Evolutionary conservation across 2,329 filamentous ascomycete genomes (phyloP).

Genomic region (Penicillium capsulatum): DNA sequence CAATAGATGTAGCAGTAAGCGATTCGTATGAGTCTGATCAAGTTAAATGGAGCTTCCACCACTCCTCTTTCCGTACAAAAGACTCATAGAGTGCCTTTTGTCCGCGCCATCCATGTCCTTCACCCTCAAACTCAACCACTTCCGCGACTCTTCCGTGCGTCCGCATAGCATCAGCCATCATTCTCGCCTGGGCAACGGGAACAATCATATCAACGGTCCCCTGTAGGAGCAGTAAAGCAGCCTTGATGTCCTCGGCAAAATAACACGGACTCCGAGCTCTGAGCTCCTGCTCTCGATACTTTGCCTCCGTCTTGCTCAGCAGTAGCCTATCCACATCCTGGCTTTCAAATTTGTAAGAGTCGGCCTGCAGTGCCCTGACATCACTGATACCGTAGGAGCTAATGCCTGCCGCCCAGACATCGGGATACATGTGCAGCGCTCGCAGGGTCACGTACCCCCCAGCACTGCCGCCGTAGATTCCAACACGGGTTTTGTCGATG

Average conservation of each 20-base stretch:
- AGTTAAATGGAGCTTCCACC: slow-evolving; percentile 18
- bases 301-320: slow-evolving; percentile 33
- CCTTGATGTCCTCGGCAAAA: slow-evolving; percentile 47
- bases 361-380: slow-evolving; percentile 43
- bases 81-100: slow-evolving; percentile 20
- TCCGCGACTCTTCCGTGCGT: slow-evolving; percentile 44
- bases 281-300: slow-evolving; percentile 43
- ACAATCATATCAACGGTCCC: slow-evolving; percentile 56
- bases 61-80: slow-evolving; percentile 14
- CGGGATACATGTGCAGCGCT: slow-evolving; percentile 46
- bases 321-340: slow-evolving; percentile 50
- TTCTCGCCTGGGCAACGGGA: slow-evolving; percentile 53
- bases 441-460: slow-evolving; percentile 55
- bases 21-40: neutral
- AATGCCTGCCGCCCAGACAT: slow-evolving; percentile 49
- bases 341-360: slow-evolving; percentile 56
- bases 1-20: too few species aligned
- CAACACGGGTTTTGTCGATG: slow-evolving; percentile 40
- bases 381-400: slow-evolving; percentile 52
- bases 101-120: slow-evolving; percentile 47
- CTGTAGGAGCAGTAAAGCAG: slow-evolving; percentile 55
- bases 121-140: slow-evolving; percentile 47
- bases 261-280: slow-evolving; percentile 49
- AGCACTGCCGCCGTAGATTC: slow-evolving; percentile 51
- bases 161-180: slow-evolving; percentile 49